phyloP scores from a whole-genome alignment of 1,284 basidiomycete species.

The Ceratobasidium sp. region DNA sequence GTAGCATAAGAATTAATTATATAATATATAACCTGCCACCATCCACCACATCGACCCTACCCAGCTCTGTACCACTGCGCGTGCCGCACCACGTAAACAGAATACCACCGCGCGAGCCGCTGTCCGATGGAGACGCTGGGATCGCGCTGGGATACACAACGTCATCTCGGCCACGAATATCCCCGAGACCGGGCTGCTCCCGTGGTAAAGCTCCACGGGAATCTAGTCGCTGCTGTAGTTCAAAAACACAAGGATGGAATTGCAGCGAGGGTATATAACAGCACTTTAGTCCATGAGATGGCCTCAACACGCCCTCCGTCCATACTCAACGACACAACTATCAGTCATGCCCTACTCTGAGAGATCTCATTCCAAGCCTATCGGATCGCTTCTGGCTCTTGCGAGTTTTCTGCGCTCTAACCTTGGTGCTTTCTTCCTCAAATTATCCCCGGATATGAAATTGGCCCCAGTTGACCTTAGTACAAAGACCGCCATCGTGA shows the following conservation, averaged over 20 bases:
- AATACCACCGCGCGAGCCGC: neutral
- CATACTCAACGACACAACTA: neutral
- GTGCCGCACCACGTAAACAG: neutral
- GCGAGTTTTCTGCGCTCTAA: constrained; percentile 28
- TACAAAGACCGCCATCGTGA: constrained; percentile 39
- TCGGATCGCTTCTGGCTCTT: neutral
- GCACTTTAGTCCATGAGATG: neutral
- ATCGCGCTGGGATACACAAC: neutral
- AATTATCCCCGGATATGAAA: neutral
- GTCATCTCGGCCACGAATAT: neutral
- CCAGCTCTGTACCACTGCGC: neutral
- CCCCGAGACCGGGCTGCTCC: neutral
- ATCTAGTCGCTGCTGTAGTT: too few relatives aligned
- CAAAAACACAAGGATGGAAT: too few relatives aligned
- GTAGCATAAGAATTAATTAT: too few relatives aligned
- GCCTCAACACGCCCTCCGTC: neutral
- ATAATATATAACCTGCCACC: too few relatives aligned
- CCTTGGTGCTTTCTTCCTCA: constrained; percentile 19
- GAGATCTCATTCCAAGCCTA: neutral
- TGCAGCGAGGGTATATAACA: neutral
- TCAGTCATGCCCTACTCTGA: constrained; percentile 15
- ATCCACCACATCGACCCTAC: neutral
- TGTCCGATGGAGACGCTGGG: neutral
- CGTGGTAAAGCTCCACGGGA: too few relatives aligned
- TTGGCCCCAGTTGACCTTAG: constrained; percentile 33